phyloP scores from a whole-genome alignment of 768 basidiomycete species.

The Amanita brunnescens region DNA sequence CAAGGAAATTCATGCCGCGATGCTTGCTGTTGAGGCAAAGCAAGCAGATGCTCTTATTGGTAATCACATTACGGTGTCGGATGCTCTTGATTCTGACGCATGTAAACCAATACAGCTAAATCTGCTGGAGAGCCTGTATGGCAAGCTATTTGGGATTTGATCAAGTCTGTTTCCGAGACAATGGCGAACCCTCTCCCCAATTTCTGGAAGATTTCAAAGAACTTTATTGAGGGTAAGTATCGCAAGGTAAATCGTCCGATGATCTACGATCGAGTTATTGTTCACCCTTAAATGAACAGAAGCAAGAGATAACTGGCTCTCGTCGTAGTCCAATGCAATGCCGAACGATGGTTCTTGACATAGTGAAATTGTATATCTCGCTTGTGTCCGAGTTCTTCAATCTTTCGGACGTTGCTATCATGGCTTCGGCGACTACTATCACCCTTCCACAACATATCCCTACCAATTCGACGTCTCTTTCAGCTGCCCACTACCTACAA shows the following conservation, averaged over 20 bases:
- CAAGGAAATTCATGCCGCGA: slow-evolving; percentile 49
- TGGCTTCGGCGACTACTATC: slow-evolving; percentile 38
- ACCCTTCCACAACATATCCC: slow-evolving; percentile 53
- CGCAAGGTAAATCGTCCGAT: slow-evolving; percentile 51
- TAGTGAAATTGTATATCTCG: slow-evolving; percentile 78
- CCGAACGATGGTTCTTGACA: slow-evolving; percentile 79
- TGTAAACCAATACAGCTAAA: slow-evolving; percentile 37
- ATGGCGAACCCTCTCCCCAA: slow-evolving; percentile 79
- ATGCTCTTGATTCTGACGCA: neutral
- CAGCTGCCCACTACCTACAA: slow-evolving; percentile 71
- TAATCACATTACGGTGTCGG: slow-evolving; percentile 21
- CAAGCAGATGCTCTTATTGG: slow-evolving; percentile 55
- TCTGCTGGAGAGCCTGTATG: slow-evolving; percentile 71
- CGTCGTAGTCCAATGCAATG: slow-evolving; percentile 80
- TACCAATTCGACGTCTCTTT: slow-evolving; percentile 68
- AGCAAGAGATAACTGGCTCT: slow-evolving; percentile 31
- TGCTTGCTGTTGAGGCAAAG: slow-evolving; percentile 54
- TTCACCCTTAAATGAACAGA: slow-evolving; percentile 13
- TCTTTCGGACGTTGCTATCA: slow-evolving; percentile 58
- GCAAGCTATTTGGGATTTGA: slow-evolving; percentile 69
- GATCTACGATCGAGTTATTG: slow-evolving; percentile 3
- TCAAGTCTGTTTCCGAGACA: slow-evolving; percentile 82
- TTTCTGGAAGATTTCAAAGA: slow-evolving; percentile 90
- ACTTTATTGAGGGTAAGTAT: slow-evolving; percentile 90
- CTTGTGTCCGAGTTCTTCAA: slow-evolving; percentile 83